Evolutionary conservation across 148 eudicot genomes (phyloP), one percentile per base, ranked within the genome.

Genomic region (Cornus florida): DNA sequence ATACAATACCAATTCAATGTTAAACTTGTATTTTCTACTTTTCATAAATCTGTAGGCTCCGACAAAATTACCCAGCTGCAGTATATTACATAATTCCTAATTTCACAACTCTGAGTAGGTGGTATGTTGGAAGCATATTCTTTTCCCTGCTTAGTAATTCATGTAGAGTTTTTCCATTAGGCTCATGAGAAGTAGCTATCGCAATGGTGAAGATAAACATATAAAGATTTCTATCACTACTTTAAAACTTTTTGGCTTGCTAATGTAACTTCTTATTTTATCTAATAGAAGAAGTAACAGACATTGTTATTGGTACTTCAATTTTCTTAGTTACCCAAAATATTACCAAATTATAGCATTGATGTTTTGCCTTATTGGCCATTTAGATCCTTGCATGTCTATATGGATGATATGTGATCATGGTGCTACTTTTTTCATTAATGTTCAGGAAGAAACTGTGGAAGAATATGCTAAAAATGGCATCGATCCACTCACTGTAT

Each of bases 401-500:
- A 43, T 24, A 35, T 24, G 0, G 6, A 32, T 67, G 64, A 73
- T 66, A 8, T 50, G 33, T 77, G 22, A 48, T 68, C n/a, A 23
- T 72, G 3, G 31, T 73, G 83, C 66, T 68, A 59, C 43, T 59
- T 82, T 67, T 71, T 70, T 69, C 62, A 43, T 28, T 69, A 57
- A 81, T 48, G 72, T 69, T 80, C 71, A 93, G 99, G 98, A 96
- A 85, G 97, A 91, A 72, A 92, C 83, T 64, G 82, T 92, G 75
- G 97, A 91, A 53, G 97, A 92, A 11, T 86, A 69, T 48, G 85
- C 86, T 64, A 83, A 22, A 68, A 87, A 76, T 78, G 92, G 95
- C 28, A 85, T 83, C 73, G 98, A 96, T 84, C 98, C 95, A 57
- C 87, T 96, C 70, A 88, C 84, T 22, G 92, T 90, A 53, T 96